phyloP scores from a whole-genome alignment of 192 early-diverging fungal genomes.

The Mortierella hygrophila region DNA sequence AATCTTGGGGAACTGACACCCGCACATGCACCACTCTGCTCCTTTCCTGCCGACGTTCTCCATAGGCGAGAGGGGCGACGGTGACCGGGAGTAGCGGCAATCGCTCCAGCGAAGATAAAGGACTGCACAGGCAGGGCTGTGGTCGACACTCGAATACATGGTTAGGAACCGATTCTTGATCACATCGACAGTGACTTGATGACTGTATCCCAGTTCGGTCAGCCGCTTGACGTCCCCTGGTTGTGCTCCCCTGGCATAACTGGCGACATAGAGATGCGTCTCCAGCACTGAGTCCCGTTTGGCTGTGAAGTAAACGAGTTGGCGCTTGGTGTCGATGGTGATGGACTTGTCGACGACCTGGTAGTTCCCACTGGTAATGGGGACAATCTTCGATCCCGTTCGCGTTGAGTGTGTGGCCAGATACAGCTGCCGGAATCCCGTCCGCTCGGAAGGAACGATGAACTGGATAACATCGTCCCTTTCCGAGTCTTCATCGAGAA shows the following conservation, averaged over 20 bases:
- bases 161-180: conserved; percentile 59
- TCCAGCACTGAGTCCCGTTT: conserved; percentile 71
- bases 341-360: conserved; percentile 69
- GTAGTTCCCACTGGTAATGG: conserved; percentile 72
- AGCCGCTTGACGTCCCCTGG: conserved; percentile 39
- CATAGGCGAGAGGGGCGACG: conserved; percentile 6
- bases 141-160: conserved; percentile 60
- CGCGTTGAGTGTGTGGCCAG: conserved; percentile 48
- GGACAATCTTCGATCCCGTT: conserved; percentile 24
- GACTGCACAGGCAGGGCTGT: conserved; percentile 56
- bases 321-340: conserved; percentile 61
- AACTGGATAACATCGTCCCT: conserved; percentile 43
- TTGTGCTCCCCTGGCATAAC: conserved; percentile 32
- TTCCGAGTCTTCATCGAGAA: not conserved
- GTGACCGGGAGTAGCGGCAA: conserved; percentile 10
- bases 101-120: conserved; percentile 55
- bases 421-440: conserved; percentile 74
- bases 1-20: conserved; percentile 52
- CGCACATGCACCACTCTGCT: conserved; percentile 35
- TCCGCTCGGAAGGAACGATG: conserved; percentile 69
- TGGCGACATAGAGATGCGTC: conserved; percentile 71
- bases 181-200: conserved; percentile 57
- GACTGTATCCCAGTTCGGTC: conserved; percentile 65
- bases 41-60: conserved; percentile 7
- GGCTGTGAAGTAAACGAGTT: conserved; percentile 72